Conservation (phyloP, 2,329 filamentous ascomycete genomes). For the Epichloe elymi region DNA sequence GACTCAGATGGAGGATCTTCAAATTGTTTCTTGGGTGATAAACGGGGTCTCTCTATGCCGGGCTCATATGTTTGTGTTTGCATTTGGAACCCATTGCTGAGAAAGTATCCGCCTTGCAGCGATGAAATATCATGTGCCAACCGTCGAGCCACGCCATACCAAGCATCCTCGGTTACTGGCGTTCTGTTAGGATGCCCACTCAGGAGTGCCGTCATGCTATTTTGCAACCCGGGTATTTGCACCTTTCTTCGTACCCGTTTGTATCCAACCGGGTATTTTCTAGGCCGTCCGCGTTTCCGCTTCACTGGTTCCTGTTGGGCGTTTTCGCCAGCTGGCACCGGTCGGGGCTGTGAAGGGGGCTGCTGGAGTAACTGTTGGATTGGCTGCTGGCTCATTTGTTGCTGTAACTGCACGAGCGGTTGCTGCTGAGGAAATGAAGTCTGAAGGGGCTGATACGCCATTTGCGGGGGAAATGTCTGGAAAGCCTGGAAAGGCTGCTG, state of each 20-base stretch:
- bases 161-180: slow-evolving; percentile 9
- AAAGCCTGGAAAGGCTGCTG: slow-evolving; percentile 4
- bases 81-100: slow-evolving; percentile 2
- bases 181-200: slow-evolving; percentile 1
- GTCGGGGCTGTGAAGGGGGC: neutral
- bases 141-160: slow-evolving; percentile 6
- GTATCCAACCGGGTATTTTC: slow-evolving; percentile 6
- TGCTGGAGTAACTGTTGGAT: slow-evolving; percentile 4
- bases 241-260: slow-evolving; percentile 3
- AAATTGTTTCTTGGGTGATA: neutral
- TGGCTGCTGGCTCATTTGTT: neutral
- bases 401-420: neutral
- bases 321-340: neutral
- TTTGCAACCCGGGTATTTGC: slow-evolving; percentile 1
- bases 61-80: slow-evolving; percentile 1
- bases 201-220: slow-evolving; percentile 5
- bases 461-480: neutral
- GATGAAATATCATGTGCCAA: slow-evolving; percentile 6
- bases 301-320: slow-evolving; percentile 4
- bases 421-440: slow-evolving; percentile 2
- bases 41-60: neutral
- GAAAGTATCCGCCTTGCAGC: slow-evolving; percentile 5
- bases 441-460: slow-evolving; percentile 3
- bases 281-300: slow-evolving; percentile 13
- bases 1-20: neutral